Evolutionary conservation across 2,329 filamentous ascomycete genomes (phyloP).

Genomic region (Aspergillus quadricinctus): DNA sequence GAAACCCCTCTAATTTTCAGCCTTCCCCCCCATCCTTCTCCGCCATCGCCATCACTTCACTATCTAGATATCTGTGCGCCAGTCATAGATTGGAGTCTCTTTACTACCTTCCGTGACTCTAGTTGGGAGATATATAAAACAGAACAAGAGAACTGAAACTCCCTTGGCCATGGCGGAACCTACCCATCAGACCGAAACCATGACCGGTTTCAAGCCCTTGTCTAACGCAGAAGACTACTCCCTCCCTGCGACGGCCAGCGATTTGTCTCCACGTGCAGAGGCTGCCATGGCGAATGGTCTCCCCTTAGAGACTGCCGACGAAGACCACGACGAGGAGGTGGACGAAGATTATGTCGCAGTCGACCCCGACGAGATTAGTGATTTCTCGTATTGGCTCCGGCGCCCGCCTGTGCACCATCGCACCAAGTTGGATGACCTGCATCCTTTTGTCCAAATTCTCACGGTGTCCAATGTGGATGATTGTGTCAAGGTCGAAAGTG

Average conservation of each 20-base stretch:
- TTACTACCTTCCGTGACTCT: not conserved
- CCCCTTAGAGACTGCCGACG: conserved; percentile 24
- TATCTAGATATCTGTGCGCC: not conserved
- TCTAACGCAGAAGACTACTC: conserved; percentile 28
- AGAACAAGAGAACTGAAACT: not conserved
- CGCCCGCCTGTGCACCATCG: conserved; percentile 34
- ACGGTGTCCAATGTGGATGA: conserved; percentile 50
- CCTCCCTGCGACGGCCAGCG: conserved; percentile 23
- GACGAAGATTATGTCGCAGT: conserved; percentile 41
- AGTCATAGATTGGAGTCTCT: not conserved
- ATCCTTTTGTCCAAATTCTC: conserved; percentile 71
- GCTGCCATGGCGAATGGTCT: conserved; percentile 27
- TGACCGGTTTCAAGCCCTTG: conserved; percentile 27
- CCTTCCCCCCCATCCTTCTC: not conserved
- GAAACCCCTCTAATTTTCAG: not conserved
- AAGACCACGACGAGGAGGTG: conserved; percentile 30
- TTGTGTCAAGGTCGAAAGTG: conserved; percentile 56
- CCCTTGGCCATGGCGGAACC: not conserved
- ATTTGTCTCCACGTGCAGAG: conserved; percentile 26
- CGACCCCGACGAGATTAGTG: conserved; percentile 38
- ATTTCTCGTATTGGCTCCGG: conserved; percentile 40
- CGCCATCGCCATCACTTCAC: not conserved
- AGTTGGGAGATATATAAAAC: not conserved
- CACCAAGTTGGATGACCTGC: conserved; percentile 53
- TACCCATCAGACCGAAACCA: conserved; percentile 25